These are phyloP conservation scores for Aurifilum marmelostoma DNA, from an alignment of 2,329 filamentous ascomycete genomes.

Conservation along the genomic window DNA sequence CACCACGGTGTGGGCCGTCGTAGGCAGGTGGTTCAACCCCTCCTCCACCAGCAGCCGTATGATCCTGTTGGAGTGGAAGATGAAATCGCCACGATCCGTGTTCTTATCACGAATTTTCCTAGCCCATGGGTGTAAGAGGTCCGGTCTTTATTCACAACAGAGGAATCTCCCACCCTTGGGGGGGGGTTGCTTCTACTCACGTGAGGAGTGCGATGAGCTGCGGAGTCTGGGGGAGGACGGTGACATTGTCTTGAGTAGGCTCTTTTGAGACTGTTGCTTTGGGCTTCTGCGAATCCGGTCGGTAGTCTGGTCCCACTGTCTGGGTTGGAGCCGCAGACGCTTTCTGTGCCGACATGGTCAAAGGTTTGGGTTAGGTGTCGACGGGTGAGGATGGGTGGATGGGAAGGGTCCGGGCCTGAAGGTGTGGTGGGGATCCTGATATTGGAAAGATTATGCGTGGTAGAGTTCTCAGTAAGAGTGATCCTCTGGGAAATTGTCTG, in stretches of 20 bases:
- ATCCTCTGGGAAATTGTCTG: conserved; percentile 4
- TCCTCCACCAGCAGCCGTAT: conserved; percentile 96
- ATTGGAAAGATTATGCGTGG: conserved; percentile 23
- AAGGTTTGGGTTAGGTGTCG: not conserved
- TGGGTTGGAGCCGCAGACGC: conserved; percentile 49
- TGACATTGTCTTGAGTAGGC: conserved; percentile 83
- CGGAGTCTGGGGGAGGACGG: conserved; percentile 87
- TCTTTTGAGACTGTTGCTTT: conserved; percentile 85
- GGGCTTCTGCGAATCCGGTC: conserved; percentile 75
- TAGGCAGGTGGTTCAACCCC: conserved; percentile 93
- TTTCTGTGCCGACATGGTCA: conserved; percentile 26
- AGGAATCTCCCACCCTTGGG: not conserved
- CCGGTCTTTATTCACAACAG: not conserved
- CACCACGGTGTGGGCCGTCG: conserved; percentile 84
- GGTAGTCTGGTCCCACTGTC: conserved; percentile 80
- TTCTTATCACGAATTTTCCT: conserved; percentile 95
- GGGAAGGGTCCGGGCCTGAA: not conserved
- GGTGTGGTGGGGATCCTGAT: conserved; percentile 24
- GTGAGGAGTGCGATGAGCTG: conserved; percentile 97
- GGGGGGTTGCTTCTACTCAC: conserved; percentile 62
- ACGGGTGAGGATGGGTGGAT: not conserved
- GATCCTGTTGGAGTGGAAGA: conserved; percentile 98
- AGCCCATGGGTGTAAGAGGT: conserved; percentile 27
- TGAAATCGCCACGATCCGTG: conserved; percentile 92
- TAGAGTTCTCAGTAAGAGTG: conserved; percentile 13